Evolutionary conservation across 768 basidiomycete species (phyloP).

Genomic region (Baorangia bicolor): DNA sequence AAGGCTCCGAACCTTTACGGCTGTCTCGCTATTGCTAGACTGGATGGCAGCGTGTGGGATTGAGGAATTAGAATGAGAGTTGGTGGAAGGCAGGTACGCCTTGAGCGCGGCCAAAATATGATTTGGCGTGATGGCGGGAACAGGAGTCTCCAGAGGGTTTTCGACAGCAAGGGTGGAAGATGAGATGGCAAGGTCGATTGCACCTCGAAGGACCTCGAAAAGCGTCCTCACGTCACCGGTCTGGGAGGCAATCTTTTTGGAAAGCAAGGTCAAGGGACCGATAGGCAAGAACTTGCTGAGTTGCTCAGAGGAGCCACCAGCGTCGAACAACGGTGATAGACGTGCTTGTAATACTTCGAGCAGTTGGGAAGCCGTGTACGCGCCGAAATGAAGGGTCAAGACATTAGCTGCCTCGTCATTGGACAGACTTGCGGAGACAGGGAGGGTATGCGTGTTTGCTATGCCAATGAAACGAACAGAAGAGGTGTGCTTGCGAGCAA

Average conservation of each 20-base stretch:
- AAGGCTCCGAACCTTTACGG: slow-evolving; percentile 63
- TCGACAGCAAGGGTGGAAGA: slow-evolving; percentile 17
- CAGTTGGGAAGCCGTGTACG: slow-evolving; percentile 73
- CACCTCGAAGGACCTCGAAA: slow-evolving; percentile 77
- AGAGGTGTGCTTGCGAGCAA: slow-evolving; percentile 54
- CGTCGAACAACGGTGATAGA: slow-evolving; percentile 49
- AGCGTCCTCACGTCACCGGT: slow-evolving; percentile 83
- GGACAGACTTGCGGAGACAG: slow-evolving; percentile 47
- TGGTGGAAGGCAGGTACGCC: slow-evolving; percentile 53
- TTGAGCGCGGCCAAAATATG: slow-evolving; percentile 77
- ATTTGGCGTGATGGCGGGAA: slow-evolving; percentile 55
- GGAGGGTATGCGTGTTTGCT: slow-evolving; percentile 86
- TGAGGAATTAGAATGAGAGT: slow-evolving; percentile 10
- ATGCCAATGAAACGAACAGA: slow-evolving; percentile 76
- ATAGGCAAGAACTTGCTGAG: slow-evolving; percentile 58
- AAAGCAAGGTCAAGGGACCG: slow-evolving; percentile 64
- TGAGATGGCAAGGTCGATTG: slow-evolving; percentile 68
- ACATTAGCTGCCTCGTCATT: slow-evolving; percentile 40
- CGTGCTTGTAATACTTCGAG: slow-evolving; percentile 66
- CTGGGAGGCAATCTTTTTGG: slow-evolving; percentile 77
- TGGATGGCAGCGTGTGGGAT: slow-evolving; percentile 20
- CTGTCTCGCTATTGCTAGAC: slow-evolving; percentile 55
- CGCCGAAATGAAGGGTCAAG: slow-evolving; percentile 74
- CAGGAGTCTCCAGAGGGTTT: slow-evolving; percentile 32
- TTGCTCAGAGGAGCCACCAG: slow-evolving; percentile 25